These are phyloP conservation scores for Chromosphaera perkinsii DNA, from an alignment of 208 protist species.

Conservation along the genomic window DNA sequence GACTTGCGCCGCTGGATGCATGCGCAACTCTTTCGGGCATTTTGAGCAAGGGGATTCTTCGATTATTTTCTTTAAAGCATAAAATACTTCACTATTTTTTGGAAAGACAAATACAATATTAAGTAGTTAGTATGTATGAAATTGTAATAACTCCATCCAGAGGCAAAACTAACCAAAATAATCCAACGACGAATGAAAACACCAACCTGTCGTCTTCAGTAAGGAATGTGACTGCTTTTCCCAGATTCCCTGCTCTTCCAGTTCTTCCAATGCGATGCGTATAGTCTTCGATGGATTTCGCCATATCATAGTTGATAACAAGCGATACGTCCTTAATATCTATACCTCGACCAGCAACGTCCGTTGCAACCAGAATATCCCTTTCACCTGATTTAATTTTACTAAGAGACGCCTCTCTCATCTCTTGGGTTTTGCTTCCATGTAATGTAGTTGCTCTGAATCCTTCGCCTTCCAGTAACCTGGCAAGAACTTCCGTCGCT, in stretches of 20 bases:
- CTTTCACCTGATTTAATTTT: conserved; percentile 57
- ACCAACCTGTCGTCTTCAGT: conserved; percentile 8
- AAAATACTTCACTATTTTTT: too few species aligned
- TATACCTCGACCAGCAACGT: conserved; percentile 71
- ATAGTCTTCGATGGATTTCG: conserved; percentile 59
- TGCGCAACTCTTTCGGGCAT: too few species aligned
- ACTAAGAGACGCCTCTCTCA: conserved; percentile 30
- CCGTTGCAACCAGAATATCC: conserved; percentile 73
- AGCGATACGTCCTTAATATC: conserved; percentile 70
- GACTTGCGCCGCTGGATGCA: too few species aligned
- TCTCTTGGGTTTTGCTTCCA: conserved; percentile 59
- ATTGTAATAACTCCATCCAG: too few species aligned
- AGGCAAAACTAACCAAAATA: too few species aligned
- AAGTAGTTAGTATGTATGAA: too few species aligned
- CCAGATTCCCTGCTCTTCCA: conserved; percentile 76
- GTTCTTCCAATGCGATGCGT: conserved; percentile 79
- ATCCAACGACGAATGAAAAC: too few species aligned
- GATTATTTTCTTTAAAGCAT: too few species aligned
- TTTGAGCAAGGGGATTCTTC: too few species aligned
- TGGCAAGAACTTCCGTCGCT: conserved; percentile 46
- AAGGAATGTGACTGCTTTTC: conserved; percentile 78
- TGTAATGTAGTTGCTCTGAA: conserved; percentile 49
- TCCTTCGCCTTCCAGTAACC: conserved; percentile 41
- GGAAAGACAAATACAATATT: too few species aligned
- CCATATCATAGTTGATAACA: conserved; percentile 80